Percentiles rank a stretch among this genome's conserved stretches.
Evolutionary conservation across 1,139 yeast genomes (phyloP).

Genomic region (Dujonia santamariae): DNA sequence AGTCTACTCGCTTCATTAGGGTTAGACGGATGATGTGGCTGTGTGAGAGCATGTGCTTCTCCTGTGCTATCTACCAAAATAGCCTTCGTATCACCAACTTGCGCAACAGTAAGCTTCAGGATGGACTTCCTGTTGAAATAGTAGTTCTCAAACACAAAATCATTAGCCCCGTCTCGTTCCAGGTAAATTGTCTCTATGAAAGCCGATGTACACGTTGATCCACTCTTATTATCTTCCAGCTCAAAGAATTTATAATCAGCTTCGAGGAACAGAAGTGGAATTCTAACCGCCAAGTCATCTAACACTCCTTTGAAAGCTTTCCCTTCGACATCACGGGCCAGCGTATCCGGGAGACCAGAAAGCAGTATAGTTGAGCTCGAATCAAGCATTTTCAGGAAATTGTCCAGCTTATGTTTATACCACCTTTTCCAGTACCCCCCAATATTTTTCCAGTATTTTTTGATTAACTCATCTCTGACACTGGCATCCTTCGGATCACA

Average conservation of each 20-base stretch:
- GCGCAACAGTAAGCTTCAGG: conserved; percentile 74
- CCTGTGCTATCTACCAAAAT: conserved; percentile 76
- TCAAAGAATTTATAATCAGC: conserved; percentile 52
- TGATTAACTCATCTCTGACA: conserved; percentile 35
- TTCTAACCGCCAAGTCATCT: conserved; percentile 57
- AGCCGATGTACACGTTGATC: conserved; percentile 83
- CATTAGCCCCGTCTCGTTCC: conserved; percentile 26
- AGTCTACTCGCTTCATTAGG: conserved; percentile 74
- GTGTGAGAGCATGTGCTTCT: conserved; percentile 72
- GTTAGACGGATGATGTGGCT: conserved; percentile 84
- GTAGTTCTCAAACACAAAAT: conserved; percentile 36
- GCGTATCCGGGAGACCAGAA: background rate
- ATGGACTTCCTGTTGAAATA: conserved; percentile 73
- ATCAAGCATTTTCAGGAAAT: conserved; percentile 42
- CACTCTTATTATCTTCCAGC: conserved; percentile 43
- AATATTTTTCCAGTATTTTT: conserved; percentile 52
- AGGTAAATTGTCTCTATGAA: conserved; percentile 56
- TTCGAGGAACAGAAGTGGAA: conserved; percentile 60
- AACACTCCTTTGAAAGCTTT: conserved; percentile 6
- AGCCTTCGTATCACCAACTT: conserved; percentile 95
- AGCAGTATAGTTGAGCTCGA: conserved; percentile 19
- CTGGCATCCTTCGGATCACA: conserved; percentile 22
- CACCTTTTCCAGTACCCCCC: conserved; percentile 92
- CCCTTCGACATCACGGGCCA: too few species aligned
- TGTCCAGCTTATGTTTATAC: conserved; percentile 47